Base-by-base conservation (phyloP, 78 protist species). In the Cyanophora paradoxa region DNA sequence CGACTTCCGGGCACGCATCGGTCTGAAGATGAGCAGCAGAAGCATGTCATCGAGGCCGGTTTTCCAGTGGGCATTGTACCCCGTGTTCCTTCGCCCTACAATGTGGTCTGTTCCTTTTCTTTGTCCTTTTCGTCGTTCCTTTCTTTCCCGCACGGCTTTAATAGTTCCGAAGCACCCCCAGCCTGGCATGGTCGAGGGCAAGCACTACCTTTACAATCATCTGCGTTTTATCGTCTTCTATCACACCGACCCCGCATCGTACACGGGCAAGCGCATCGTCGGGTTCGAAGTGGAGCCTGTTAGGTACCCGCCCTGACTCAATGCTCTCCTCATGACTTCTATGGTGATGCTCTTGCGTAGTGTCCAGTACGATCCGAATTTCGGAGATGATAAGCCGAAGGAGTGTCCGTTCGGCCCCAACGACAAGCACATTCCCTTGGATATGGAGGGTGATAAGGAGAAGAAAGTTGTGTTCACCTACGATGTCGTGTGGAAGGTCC, bases 401-500 rank as follows among this genome's bases (percentile, higher is more conserved):
- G 61, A 42, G n/a, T 48, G 74, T n/a, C n/a, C 48, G n/a, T 42
- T 34, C 34, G 56, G 6, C 62, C 24, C 48, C 72, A 22, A 4
- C 31, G 57, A 7, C 6, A 48, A 48, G 24, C 1, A 39, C n/a
- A 37, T 61, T 1, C 36, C 20, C 24, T 54, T 65, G 5, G 28
- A 30, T 2, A 65, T 17, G 30, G 20, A 41, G 33, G 34, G 19
- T 4, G 52, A 44, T 16, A 14, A 10, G 54, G 56, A 69, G 48
- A 48, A 52, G 40, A n/a, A n/a, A n/a, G 40, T 89, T 28, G 16
- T 83, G 39, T 90, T 84, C 81, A 83, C 94, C 2, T 90, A 90
- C 74, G 73, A 70, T 13, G 96, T 90, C 17, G 70, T 67, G 2
- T 90, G 92, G 88, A 56, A 74, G 41, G 52, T 44, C 10, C 10